Evolutionary conservation across 805 yeast species (phyloP), one percentile per base, ranked within the genome.

Genomic region (Metschnikowia chrysomelidarum): DNA sequence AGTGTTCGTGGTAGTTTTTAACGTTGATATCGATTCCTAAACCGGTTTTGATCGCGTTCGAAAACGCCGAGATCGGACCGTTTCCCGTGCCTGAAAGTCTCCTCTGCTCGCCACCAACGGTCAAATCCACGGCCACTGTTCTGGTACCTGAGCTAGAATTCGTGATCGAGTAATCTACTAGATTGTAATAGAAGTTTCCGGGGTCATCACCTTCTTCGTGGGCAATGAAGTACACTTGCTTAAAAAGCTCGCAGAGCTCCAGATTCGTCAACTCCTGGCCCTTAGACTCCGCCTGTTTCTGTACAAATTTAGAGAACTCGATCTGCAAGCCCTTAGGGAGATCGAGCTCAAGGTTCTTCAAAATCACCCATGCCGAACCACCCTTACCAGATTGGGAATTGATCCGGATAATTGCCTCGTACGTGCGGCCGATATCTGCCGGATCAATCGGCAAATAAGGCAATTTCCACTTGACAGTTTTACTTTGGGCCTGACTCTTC

Each of bases 321-420:
- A 84, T 77, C 64, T 85, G 94, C 54, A 85, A 67, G 24, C 82
- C 83, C 57, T 91, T 76, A 26, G 95, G 95, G 49, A 86, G 72
- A 56, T 85, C 94, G 40, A 85, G 73, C 51, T 82, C 91, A 59
- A 86, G 71, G 47, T 76, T 74, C 46, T 86, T 73, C 54, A 85
- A 69, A 53, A 85, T 82, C 47, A 86, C 81, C 93, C 94, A 85
- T 5, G 94, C 86, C 8, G 91, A 83, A 47, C 94, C 94, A 52
- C 94, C 94, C 63, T 85, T 85, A 43, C 95, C 95, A 17, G 86
- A 76, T 63, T 85, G 94, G 9, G 93, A 84, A 62, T 85, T 85
- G 57, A 85, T 93, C 55, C 95, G 77, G 50, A 85, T 85, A 37
- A 86, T 84, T n/a, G 94, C 93, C 62, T 86, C 95, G 64, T 86